A percentile compares a stretch with the other conserved stretches of the same genome.
Conservation (phyloP, 2,329 filamentous ascomycete genomes). For the Penicillium sumatraense region DNA sequence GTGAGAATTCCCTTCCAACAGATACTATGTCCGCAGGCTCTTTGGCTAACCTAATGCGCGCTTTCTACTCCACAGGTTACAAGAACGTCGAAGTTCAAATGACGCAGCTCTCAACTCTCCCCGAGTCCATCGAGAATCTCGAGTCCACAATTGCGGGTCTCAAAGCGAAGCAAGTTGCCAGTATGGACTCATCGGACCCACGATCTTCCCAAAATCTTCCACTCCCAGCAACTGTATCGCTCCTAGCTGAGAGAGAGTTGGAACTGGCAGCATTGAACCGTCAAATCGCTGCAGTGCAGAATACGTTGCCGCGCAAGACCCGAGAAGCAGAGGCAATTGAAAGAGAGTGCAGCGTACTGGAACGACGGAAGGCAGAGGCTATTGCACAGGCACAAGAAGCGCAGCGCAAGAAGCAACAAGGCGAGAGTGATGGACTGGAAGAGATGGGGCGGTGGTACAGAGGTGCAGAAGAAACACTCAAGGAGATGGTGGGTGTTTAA, state of each 20-base stretch:
- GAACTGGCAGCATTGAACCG: constrained; percentile 47
- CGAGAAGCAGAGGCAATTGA: constrained; percentile 51
- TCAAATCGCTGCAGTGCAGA: constrained; percentile 50
- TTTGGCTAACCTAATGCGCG: not conserved
- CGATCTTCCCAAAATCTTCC: constrained; percentile 45
- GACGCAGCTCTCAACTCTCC: constrained; percentile 56
- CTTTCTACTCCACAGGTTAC: constrained; percentile 47
- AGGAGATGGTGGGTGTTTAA: constrained; percentile 42
- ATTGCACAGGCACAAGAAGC: constrained; percentile 53
- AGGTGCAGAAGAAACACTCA: constrained; percentile 46
- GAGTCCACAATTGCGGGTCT: constrained; percentile 55
- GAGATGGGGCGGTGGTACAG: constrained; percentile 53
- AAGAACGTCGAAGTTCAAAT: constrained; percentile 59
- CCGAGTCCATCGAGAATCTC: constrained; percentile 57
- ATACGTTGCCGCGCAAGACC: constrained; percentile 47
- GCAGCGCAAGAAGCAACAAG: constrained; percentile 47
- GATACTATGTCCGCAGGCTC: not conserved
- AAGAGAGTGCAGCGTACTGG: constrained; percentile 47
- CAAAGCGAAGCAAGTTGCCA: constrained; percentile 62
- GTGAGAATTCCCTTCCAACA: constrained; percentile 35
- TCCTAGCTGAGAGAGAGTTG: constrained; percentile 46
- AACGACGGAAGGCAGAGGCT: constrained; percentile 50
- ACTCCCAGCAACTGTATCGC: constrained; percentile 44
- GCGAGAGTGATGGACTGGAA: constrained; percentile 52
- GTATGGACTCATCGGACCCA: constrained; percentile 61